Base-by-base conservation (phyloP, 129 eudicot species). In the Sambucus nigra region DNA sequence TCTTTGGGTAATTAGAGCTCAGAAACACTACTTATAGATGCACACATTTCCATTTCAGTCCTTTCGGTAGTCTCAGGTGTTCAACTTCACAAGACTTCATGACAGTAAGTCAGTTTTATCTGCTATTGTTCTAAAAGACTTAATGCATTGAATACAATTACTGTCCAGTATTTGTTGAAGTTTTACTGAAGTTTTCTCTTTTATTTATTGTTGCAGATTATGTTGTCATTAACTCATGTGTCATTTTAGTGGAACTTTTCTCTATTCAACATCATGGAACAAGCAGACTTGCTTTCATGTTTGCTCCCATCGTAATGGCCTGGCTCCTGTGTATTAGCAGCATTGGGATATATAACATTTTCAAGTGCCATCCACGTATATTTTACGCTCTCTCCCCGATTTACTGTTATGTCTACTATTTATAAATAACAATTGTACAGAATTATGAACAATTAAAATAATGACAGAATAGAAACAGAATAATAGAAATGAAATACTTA, bases 221-320 rank as follows among this genome's bases (percentile, higher is more conserved):
- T 64, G 64, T 69, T 13, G 73, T 85, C 53, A 58, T 71, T 15
- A 67, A 77, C 66, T 69, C 84, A 3, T 85, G 86, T 46, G 50
- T 63, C 19, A 71, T 85, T 52, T 68, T 85, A 59, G 69, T 85
- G 26, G 76, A 61, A 26, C 64, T 85, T 42, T 85, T 85, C 71
- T 73, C 81, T 13, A 71, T 85, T 31, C 95, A 80, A 51, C 95
- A 85, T 67, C 81, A 75, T 7, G 95, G 95, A 28, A 85, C 89
- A 13, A 78, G 77, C 58, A 62, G 82, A 53, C 72, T 85, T 16
- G 81, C 86, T 19, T 85, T 80, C 71, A 55, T 85, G 64, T 85
- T 85, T 57, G 95, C 95, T 57, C 95, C 95, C 2, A 45, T 80
- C 0, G 83, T 85, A 21, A 71, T 74, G 17, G 77, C 79, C 1